Conservation (phyloP, 2,329 filamentous ascomycete genomes). For the Dactylonectria macrodidyma region DNA sequence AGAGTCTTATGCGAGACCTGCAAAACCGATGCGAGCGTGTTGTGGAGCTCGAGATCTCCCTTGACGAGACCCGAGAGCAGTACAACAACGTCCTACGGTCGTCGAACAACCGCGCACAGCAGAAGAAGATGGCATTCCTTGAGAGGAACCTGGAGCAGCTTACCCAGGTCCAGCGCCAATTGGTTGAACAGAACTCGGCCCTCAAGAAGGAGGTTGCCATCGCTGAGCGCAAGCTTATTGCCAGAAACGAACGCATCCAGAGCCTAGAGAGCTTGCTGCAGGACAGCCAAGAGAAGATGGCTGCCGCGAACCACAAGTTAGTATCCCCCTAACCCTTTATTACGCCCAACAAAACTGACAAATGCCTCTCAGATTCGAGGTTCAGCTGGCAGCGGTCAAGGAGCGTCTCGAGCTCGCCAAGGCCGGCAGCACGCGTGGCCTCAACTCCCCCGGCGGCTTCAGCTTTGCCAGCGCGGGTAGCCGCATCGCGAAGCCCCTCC, state of each 20-base stretch:
- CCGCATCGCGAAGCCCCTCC: slow-evolving; percentile 78
- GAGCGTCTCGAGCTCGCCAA: slow-evolving; percentile 97
- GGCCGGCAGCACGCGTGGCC: slow-evolving; percentile 87
- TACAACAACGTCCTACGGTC: slow-evolving; percentile 98
- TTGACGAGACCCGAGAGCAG: slow-evolving; percentile 97
- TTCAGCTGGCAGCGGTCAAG: slow-evolving; percentile 96
- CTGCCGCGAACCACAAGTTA: slow-evolving; percentile 96
- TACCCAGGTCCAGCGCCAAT: slow-evolving; percentile 95
- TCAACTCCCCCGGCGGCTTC: slow-evolving; percentile 79
- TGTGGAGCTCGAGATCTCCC: slow-evolving; percentile 96
- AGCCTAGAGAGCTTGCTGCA: slow-evolving; percentile 92
- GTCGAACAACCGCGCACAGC: slow-evolving; percentile 97
- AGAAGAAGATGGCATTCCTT: slow-evolving; percentile 99
- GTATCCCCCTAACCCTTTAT: slow-evolving; percentile 51
- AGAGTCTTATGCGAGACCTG: slow-evolving; percentile 97
- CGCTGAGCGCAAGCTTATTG: slow-evolving; percentile 96
- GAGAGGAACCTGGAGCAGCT: slow-evolving; percentile 98
- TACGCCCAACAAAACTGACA: slow-evolving; percentile 46
- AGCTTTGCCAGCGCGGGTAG: slow-evolving; percentile 77
- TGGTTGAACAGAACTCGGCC: slow-evolving; percentile 97
- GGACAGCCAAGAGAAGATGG: slow-evolving; percentile 98
- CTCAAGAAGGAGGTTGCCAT: slow-evolving; percentile 99
- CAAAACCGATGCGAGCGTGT: slow-evolving; percentile 99
- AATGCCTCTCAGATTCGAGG: slow-evolving; percentile 82
- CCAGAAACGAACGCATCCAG: slow-evolving; percentile 96